Evolutionary conservation across 495 filamentous ascomycete species (phyloP).

Genomic region (Beverwykella pulmonaria): DNA sequence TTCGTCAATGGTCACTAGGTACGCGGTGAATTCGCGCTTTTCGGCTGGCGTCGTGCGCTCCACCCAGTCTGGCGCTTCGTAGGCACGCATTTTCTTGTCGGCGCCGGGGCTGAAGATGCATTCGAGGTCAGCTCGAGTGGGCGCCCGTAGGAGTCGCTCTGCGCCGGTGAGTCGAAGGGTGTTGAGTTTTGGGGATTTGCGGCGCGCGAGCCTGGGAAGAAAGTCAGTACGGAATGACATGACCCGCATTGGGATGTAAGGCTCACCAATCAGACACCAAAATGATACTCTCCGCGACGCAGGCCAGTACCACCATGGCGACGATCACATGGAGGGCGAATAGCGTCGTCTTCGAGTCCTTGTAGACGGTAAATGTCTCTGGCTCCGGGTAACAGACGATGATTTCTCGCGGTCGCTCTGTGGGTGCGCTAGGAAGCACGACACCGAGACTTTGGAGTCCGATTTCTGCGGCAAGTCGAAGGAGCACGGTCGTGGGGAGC

Average conservation of each 20-base stretch:
- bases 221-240: too few relatives aligned
- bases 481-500: neutral
- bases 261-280: slow-evolving; percentile 8
- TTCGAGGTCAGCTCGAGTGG: neutral
- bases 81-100: slow-evolving; percentile 11
- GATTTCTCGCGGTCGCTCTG: slow-evolving; percentile 1
- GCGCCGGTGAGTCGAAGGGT: slow-evolving; percentile 13
- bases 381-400: slow-evolving; percentile 14
- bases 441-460: neutral
- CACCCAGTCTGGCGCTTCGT: neutral
- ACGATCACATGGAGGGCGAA: slow-evolving; percentile 16
- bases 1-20: neutral
- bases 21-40: slow-evolving; percentile 6
- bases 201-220: neutral
- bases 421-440: slow-evolving; percentile 6
- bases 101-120: neutral
- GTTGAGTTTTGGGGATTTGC: neutral
- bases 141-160: neutral
- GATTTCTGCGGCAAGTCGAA: neutral
- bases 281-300: slow-evolving; percentile 16
- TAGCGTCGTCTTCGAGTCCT: slow-evolving; percentile 12
- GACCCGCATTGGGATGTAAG: neutral
- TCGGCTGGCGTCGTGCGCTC: neutral
- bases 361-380: slow-evolving; percentile 9
- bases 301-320: slow-evolving; percentile 16